phyloP scores from a whole-genome alignment of 1,139 yeast genomes.

The Kodamaea derodonti region DNA sequence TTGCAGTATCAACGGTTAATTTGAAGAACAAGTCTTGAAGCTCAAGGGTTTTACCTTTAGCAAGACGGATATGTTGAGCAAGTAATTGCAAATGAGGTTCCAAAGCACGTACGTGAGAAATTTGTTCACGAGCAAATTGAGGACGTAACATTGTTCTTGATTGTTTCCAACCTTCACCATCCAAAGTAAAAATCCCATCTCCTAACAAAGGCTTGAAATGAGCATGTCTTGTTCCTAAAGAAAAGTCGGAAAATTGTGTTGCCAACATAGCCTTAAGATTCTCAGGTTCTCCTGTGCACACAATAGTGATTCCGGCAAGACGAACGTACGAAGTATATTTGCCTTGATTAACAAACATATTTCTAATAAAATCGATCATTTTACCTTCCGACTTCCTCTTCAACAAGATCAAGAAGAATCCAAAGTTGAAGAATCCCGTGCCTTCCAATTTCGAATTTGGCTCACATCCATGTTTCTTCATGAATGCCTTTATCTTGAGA shows the following conservation, averaged over 20 bases:
- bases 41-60: slow-evolving; percentile 28
- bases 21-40: slow-evolving; percentile 46
- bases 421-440: slow-evolving; percentile 8
- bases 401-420: slow-evolving; percentile 8
- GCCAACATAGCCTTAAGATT: slow-evolving; percentile 24
- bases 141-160: slow-evolving; percentile 23
- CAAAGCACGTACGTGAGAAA: slow-evolving; percentile 20
- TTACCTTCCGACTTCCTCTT: slow-evolving; percentile 11
- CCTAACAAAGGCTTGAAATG: slow-evolving; percentile 20
- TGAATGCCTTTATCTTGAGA: slow-evolving; percentile 10
- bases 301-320: slow-evolving; percentile 11
- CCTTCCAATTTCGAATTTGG: slow-evolving; percentile 10
- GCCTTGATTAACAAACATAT: slow-evolving; percentile 3
- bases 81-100: slow-evolving; percentile 20
- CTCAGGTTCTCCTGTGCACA: slow-evolving; percentile 20
- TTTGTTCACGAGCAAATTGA: slow-evolving; percentile 23
- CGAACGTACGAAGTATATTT: slow-evolving; percentile 8
- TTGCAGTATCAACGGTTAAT: slow-evolving; percentile 54
- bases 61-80: slow-evolving; percentile 12
- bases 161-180: slow-evolving; percentile 23
- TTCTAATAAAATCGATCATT: slow-evolving; percentile 11
- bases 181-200: slow-evolving; percentile 24
- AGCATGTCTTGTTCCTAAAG: slow-evolving; percentile 23
- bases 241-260: slow-evolving; percentile 23
- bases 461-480: slow-evolving; percentile 19